Evolutionary conservation across 768 basidiomycete species (phyloP).

Genomic region (Tylopilus vinaceipallidus): DNA sequence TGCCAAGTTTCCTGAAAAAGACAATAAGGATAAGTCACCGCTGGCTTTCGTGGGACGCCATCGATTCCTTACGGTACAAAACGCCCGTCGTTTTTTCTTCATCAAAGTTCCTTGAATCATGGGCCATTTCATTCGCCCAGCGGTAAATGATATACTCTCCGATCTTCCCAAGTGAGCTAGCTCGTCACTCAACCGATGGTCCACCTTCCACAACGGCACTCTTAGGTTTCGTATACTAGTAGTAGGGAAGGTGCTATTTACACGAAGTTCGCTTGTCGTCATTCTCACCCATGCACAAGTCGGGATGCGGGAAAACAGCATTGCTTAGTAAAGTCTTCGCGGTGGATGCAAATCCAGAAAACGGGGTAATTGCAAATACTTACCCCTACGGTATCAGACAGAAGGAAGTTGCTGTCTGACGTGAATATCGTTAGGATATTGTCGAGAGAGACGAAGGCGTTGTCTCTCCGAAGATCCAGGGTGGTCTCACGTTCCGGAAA

Average conservation of each 20-base stretch:
- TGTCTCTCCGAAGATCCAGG: background rate
- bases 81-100: no score
- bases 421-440: background rate
- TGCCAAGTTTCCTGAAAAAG: no score
- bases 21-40: no score
- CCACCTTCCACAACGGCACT: background rate
- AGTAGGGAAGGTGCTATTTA: conserved; percentile 2
- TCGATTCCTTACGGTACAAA: no score
- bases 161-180: background rate
- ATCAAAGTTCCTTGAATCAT: no score
- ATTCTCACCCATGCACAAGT: background rate
- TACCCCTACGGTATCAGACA: no score
- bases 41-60: background rate
- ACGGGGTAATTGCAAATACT: no score
- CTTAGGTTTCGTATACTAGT: conserved; percentile 4
- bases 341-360: background rate
- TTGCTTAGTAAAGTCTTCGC: conserved; percentile 5
- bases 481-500: background rate
- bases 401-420: background rate
- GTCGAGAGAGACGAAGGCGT: background rate
- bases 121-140: background rate
- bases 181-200: background rate
- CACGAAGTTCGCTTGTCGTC: background rate
- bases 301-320: conserved; percentile 3
- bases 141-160: background rate